Evolutionary conservation across 768 basidiomycete genomes (phyloP).

Genomic region (Fistulinella prunicolor): DNA sequence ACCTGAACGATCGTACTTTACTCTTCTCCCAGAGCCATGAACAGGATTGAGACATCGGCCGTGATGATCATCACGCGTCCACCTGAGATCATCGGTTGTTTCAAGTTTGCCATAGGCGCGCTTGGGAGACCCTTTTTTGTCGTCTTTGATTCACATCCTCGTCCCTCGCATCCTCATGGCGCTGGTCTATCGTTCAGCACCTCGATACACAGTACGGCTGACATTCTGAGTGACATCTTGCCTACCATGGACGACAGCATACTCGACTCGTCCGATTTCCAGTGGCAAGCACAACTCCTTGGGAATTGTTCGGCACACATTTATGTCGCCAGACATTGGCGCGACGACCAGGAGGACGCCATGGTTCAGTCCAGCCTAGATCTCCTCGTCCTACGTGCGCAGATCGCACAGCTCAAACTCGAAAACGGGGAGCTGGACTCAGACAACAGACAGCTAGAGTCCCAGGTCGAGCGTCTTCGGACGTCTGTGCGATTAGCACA

Average conservation of each 20-base stretch:
- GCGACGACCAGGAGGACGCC: conserved; percentile 28
- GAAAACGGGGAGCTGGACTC: conserved; percentile 26
- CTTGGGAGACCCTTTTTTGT: conserved; percentile 41
- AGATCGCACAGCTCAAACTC: conserved; percentile 36
- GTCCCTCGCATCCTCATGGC: conserved; percentile 56
- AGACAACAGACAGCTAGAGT: conserved; percentile 29
- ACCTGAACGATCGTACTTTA: too few relatives aligned
- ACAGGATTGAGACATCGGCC: conserved; percentile 19
- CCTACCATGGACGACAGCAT: conserved; percentile 43
- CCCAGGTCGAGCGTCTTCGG: conserved; percentile 21
- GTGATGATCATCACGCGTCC: conserved; percentile 63
- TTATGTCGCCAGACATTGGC: conserved; percentile 37
- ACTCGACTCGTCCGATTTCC: conserved; percentile 41
- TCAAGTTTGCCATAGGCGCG: conserved; percentile 31
- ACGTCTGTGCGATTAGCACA: conserved; percentile 13
- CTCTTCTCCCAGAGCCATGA: conserved; percentile 22
- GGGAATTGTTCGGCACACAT: conserved; percentile 58
- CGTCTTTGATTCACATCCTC: conserved; percentile 67
- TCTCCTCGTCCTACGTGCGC: conserved; percentile 42
- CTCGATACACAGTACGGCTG: conserved; percentile 42
- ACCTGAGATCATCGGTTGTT: conserved; percentile 62
- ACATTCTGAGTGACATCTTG: conserved; percentile 46
- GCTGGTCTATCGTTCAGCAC: conserved; percentile 56
- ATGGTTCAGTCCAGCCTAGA: conserved; percentile 50
- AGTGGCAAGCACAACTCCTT: conserved; percentile 67